Evolutionary conservation across 495 filamentous ascomycete genomes (phyloP).

Genomic region (Aspergillus ostianus): DNA sequence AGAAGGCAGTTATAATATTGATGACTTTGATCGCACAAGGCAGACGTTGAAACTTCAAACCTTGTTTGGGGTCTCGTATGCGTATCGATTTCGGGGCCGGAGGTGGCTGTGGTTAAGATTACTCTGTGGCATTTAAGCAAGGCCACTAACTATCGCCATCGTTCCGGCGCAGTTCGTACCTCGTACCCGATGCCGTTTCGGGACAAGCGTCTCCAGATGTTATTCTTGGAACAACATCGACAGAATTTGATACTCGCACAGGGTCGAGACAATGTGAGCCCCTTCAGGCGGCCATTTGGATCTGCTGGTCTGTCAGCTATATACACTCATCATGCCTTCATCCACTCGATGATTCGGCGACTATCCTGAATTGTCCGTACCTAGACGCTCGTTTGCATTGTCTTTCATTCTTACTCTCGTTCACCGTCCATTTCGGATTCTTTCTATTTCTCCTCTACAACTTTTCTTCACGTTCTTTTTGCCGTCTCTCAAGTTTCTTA

Average conservation of each 20-base stretch:
- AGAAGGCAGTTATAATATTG: too few species aligned
- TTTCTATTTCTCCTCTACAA: neutral
- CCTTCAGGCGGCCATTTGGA: too few species aligned
- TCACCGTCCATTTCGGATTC: neutral
- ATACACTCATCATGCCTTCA: neutral
- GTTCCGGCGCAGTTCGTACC: neutral
- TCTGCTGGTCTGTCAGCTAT: neutral
- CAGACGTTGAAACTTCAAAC: too few species aligned
- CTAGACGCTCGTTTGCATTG: neutral
- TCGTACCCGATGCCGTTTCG: neutral
- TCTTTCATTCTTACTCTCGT: neutral
- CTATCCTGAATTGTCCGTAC: neutral
- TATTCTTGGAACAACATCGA: neutral
- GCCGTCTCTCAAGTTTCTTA: neutral
- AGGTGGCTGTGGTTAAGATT: too few species aligned
- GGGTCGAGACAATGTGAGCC: too few species aligned
- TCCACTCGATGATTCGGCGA: neutral
- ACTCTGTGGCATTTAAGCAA: too few species aligned
- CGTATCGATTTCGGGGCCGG: too few species aligned
- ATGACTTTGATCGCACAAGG: too few species aligned
- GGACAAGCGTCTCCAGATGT: neutral
- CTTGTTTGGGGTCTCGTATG: too few species aligned
- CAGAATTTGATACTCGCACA: too few species aligned
- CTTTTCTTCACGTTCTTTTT: neutral
- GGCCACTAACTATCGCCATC: too few species aligned